These are phyloP conservation scores for Heteromeles arbutifolia DNA, from an alignment of 306 rosid species.

Conservation along the genomic window DNA sequence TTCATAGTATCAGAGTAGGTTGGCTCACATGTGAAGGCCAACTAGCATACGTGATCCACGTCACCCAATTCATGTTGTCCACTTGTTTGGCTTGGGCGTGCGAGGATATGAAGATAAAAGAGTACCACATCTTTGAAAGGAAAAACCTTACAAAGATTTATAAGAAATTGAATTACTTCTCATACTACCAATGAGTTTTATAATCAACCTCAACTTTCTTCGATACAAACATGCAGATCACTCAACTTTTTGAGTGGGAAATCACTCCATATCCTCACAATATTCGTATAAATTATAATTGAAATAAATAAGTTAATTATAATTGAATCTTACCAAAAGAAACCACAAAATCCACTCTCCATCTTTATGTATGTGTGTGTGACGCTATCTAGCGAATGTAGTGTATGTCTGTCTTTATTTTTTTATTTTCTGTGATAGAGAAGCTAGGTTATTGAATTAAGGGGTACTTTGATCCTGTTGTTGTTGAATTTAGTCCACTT, in stretches of 20 bases:
- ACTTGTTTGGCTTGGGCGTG: too few species aligned
- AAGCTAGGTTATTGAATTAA: not conserved
- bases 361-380: not conserved
- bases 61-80: too few species aligned
- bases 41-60: too few species aligned
- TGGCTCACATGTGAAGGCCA: too few species aligned
- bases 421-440: not conserved
- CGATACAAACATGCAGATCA: not conserved
- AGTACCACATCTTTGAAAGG: too few species aligned
- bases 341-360: not conserved
- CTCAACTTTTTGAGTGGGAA: not conserved
- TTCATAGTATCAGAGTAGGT: too few species aligned
- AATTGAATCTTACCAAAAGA: not conserved
- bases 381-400: not conserved
- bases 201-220: too few species aligned
- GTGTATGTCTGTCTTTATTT: not conserved
- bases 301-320: not conserved
- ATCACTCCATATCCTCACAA: not conserved
- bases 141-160: too few species aligned
- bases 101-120: too few species aligned
- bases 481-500: too few species aligned
- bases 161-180: fast-evolving
- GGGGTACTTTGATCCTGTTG: not conserved
- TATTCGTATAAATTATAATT: not conserved
- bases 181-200: too few species aligned